Evolutionary conservation across 148 eudicot species (phyloP), one percentile per base, ranked within the genome.

Genomic region (Amaranthus palmeri): DNA sequence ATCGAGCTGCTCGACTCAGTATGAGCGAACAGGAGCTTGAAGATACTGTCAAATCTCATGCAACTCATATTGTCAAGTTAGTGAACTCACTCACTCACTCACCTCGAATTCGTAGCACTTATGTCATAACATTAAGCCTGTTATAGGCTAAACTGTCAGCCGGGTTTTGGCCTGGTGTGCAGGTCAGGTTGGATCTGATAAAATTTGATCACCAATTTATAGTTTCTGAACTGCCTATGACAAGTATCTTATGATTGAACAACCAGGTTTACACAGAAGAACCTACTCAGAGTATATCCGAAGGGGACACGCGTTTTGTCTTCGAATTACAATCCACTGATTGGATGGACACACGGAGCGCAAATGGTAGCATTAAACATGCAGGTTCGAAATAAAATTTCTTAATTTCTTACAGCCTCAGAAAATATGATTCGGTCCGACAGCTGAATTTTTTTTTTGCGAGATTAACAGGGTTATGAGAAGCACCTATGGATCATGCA

Each of bases 291-390:
- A 76, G 70, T 88, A 47, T 90, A 78, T 71, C 96, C 96, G 0
- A 88, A 84, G 75, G 89, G 88, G 3, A 61, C 81, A 8, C 86
- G 91, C n/a, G 42, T 90, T 36, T 62, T 63, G 46, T 90, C 96
- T 14, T 80, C 96, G 14, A 90, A 90, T 56, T 90, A 83, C 72
- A 66, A 86, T 74, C 92, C 96, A 71, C 40, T 83, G 2, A 53
- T 74, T 43, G 88, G 85, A 14, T 90, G 96, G 96, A 78, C 68
- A 36, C 90, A 88, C 83, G 91, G 93, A 75, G 91, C 91, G 54
- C 96, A 91, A 72, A 88, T 91, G 93, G 93, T 87, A 65, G 93
- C 93, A 14, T 86, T 85, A 73, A 87, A 91, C 55, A 86, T 88
- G 92, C 92, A 90, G 88, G 92, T 86, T 59, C 62, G 49, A 70